A percentile compares a stretch with the other conserved stretches of the same genome.
Evolutionary conservation across 1,139 yeast species (phyloP).

Genomic region (Suzukiozyma palmioleophila): DNA sequence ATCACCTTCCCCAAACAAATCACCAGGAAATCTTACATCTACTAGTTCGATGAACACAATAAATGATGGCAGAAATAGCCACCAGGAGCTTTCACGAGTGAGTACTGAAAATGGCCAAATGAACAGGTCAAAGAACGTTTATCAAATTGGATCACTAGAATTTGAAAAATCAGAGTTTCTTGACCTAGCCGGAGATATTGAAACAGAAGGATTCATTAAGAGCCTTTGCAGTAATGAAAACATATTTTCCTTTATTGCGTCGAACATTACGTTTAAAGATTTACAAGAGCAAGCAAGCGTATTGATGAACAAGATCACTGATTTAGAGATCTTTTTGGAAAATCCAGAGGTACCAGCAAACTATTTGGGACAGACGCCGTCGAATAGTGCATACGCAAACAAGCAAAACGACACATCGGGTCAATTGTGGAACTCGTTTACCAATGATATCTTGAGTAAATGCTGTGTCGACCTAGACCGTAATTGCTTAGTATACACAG

Average conservation of each 20-base stretch:
- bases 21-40: conserved; percentile 5
- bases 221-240: conserved; percentile 44
- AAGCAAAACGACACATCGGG: too few relatives aligned
- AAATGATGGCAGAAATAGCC: neutral
- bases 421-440: conserved; percentile 31
- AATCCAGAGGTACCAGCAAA: conserved; percentile 38
- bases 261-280: conserved; percentile 44
- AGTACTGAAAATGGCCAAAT: conserved; percentile 11
- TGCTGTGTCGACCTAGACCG: conserved; percentile 31
- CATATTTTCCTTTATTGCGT: conserved; percentile 42
- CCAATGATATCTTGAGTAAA: conserved; percentile 25
- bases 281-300: conserved; percentile 43
- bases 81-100: neutral
- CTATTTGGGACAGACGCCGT: conserved; percentile 20
- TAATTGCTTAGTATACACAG: conserved; percentile 29
- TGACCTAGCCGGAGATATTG: conserved; percentile 44
- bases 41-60: neutral
- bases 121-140: conserved; percentile 27
- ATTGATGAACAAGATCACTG: conserved; percentile 31
- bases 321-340: conserved; percentile 31
- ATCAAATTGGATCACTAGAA: conserved; percentile 51
- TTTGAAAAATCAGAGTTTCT: conserved; percentile 49
- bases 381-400: neutral
- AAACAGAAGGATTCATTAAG: conserved; percentile 49
- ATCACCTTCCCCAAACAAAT: neutral